Evolutionary conservation across 352 stramenopile genomes (phyloP).

Genomic region (Globisporangium megalacanthum): DNA sequence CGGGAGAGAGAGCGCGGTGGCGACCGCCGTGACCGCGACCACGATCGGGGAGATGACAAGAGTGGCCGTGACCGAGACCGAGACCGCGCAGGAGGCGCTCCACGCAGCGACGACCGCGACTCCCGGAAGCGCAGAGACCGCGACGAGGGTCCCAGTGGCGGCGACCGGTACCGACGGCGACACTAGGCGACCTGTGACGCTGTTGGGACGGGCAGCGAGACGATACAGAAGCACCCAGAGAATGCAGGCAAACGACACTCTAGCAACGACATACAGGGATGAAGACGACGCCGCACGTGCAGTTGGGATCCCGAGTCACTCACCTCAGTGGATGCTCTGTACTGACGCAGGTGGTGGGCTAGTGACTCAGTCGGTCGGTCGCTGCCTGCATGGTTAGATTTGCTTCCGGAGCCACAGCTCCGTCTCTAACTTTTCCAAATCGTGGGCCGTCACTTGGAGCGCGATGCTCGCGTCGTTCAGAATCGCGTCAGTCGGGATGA

Average conservation of each 20-base stretch:
- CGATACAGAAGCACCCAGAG: not conserved
- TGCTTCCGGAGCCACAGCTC: slow-evolving; percentile 80
- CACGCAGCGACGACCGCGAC: slow-evolving; percentile 54
- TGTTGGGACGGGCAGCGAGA: not conserved
- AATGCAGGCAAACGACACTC: too few relatives aligned
- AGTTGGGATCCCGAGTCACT: not conserved
- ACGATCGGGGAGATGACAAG: slow-evolving; percentile 25
- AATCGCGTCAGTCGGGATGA: slow-evolving; percentile 65
- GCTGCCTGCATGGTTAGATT: slow-evolving; percentile 40
- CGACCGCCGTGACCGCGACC: slow-evolving; percentile 20
- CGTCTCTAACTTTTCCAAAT: slow-evolving; percentile 78
- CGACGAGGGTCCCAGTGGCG: slow-evolving; percentile 28
- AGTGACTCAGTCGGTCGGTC: not conserved
- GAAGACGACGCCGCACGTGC: not conserved
- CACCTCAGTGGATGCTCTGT: not conserved
- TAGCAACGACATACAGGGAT: not conserved
- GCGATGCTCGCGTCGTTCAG: slow-evolving; percentile 37
- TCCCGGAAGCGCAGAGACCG: slow-evolving; percentile 57
- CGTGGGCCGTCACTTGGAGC: slow-evolving; percentile 66
- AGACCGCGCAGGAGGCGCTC: slow-evolving; percentile 12
- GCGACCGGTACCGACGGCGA: slow-evolving; percentile 33
- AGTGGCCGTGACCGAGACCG: slow-evolving; percentile 26
- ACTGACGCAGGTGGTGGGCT: not conserved
- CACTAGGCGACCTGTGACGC: slow-evolving; percentile 20
- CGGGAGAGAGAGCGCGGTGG: slow-evolving; percentile 25